Conservation (phyloP, 179 eudicot species). For the Silene noctiflora region DNA sequence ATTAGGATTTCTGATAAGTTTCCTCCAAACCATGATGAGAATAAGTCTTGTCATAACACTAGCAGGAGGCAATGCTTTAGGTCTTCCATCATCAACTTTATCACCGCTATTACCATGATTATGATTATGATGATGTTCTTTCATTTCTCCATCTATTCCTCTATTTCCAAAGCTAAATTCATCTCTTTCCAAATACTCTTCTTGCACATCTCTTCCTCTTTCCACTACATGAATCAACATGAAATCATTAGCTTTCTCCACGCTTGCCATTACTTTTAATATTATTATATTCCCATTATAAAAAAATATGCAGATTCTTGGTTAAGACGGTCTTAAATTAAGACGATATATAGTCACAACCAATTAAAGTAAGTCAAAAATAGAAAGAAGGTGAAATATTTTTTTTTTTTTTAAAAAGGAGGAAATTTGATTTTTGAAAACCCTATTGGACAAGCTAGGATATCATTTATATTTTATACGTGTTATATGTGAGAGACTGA, state of each 20-base stretch:
- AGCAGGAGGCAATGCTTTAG: conserved; percentile 63
- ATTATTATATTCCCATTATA: neutral
- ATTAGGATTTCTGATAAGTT: conserved; percentile 13
- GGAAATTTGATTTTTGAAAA: no score
- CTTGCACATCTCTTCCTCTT: conserved; percentile 45
- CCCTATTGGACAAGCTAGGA: no score
- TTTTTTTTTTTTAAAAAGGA: no score
- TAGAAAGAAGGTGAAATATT: no score
- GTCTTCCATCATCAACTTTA: conserved; percentile 36
- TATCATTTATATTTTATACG: no score
- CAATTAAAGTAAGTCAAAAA: no score
- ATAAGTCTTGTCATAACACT: conserved; percentile 29
- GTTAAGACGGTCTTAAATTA: no score
- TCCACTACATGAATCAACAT: conserved; percentile 29
- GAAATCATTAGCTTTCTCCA: neutral
- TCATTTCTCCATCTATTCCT: conserved; percentile 34
- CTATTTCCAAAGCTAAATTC: conserved; percentile 62
- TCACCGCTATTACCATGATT: neutral
- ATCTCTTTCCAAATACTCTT: conserved; percentile 51
- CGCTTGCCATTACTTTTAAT: neutral
- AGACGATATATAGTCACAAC: no score
- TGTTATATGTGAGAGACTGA: no score
- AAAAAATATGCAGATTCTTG: no score
- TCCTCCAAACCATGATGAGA: conserved; percentile 17
- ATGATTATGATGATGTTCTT: conserved; percentile 13